Percentiles rank a stretch among this genome's conserved stretches.
Conservation (phyloP, 176 grass and related monocot genomes). For the barley (Hordeum vulgare) region MorexV3_pseudomolecules_assembly NC_058520.1:457473122-457473621, state of each 20-base stretch:
- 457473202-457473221: slow-evolving; percentile 98
- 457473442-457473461: not conserved
- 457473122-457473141: not conserved
- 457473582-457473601: not conserved
- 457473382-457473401: not conserved
- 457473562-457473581: not conserved
- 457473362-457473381: not conserved
- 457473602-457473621: not conserved
- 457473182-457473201: slow-evolving; percentile 58
- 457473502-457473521: slow-evolving; percentile 94
- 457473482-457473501: slow-evolving; percentile 95
- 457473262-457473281: slow-evolving; percentile 47
- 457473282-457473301: not conserved
- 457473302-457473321: not conserved
- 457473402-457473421: not conserved
- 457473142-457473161: slow-evolving; percentile 12
- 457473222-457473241: slow-evolving; percentile 87
- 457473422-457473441: not conserved
- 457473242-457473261: slow-evolving; percentile 90
- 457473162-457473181: slow-evolving; percentile 5
- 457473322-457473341: not conserved
- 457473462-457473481: slow-evolving; percentile 24
- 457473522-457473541: slow-evolving; percentile 95
- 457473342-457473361: not conserved
- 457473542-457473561: slow-evolving; percentile 75